These are phyloP conservation scores for Dioszegia crocea DNA, from an alignment of 768 basidiomycete genomes.

Conservation along the genomic window DNA sequence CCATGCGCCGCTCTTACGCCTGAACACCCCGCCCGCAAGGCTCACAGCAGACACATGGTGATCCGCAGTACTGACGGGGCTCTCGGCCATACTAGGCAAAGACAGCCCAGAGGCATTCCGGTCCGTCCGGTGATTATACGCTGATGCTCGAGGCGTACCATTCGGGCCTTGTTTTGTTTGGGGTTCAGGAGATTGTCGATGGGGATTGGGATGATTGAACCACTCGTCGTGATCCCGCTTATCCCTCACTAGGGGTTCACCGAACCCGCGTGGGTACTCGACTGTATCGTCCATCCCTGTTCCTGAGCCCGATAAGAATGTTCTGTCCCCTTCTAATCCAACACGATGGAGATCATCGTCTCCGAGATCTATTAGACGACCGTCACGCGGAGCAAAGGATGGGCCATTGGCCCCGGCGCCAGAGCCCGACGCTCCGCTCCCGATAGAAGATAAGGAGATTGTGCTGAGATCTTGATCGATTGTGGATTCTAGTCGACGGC, in stretches of 20 bases:
- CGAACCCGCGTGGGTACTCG: conserved; percentile 20
- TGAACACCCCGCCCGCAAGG: conserved; percentile 72
- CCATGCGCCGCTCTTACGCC: conserved; percentile 53
- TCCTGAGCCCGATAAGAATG: neutral
- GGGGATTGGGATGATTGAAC: neutral
- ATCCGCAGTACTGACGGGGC: conserved; percentile 66
- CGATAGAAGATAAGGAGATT: conserved; percentile 21
- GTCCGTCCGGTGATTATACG: neutral
- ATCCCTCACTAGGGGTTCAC: conserved; percentile 10
- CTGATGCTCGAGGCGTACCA: conserved; percentile 32
- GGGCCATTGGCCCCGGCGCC: neutral
- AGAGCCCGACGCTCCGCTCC: neutral
- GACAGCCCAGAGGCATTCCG: neutral
- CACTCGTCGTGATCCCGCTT: conserved; percentile 5
- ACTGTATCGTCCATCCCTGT: neutral
- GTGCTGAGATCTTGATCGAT: conserved; percentile 35
- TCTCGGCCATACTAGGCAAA: conserved; percentile 27
- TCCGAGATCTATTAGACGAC: neutral
- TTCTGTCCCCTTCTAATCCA: neutral
- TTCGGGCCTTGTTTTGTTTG: conserved; percentile 14
- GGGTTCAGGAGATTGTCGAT: neutral
- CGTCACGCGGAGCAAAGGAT: neutral
- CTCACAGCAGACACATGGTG: conserved; percentile 89
- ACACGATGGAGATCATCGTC: neutral
- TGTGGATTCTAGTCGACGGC: conserved; percentile 38